Base-by-base conservation (phyloP, 768 basidiomycete species). In the Boletus insuetus region DNA sequence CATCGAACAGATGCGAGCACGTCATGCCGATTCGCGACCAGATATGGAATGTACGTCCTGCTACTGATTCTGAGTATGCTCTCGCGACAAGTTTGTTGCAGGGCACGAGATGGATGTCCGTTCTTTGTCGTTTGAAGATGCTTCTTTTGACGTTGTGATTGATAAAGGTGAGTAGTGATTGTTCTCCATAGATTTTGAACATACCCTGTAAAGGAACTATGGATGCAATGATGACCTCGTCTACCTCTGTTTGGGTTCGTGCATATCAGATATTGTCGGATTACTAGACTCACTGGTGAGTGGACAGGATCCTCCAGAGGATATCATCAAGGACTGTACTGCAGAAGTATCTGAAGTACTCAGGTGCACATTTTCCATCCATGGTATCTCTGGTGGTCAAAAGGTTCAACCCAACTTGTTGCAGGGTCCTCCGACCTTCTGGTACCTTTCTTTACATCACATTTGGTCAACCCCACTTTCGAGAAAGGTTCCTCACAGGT, bases 381-480 rank as follows among this genome's bases (percentile, higher is more conserved):
- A 7, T 37, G 19, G 22, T 37, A 22, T 22, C 2, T 2, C 16
- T 4, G 14, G 22, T 49, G 22, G 19, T 46, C 26, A 20, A 35
- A 20, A 38, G 22, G 39, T 22, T 41, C 20, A 43, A 9, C 32
- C 35, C 19, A 19, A 46, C 13, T 14, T 38, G 45, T 19, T 16
- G 2, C 58, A 91, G 89, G 60, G 82, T 90, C 9, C 79, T 93
- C 19, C 79, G 79, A n/a, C 66, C 72, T n/a, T 71, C 57, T 2
- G 87, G 88, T 0, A 58, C 75, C 3, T 90, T 93, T 69, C 69
- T 94, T 44, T 92, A 93, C 68, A 71, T 94, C 54, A 94, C 91
- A 6, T 92, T 94, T 60, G 92, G 91, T 5, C 92, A 94, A 66
- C 92, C 92, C 1, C 92, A 94, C 67, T 94, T 94, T 67, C 85